Percentiles rank a stretch among this genome's conserved stretches.
phyloP scores from a whole-genome alignment of 2,329 filamentous ascomycete species.

The Stemphylium vesicarium region DNA sequence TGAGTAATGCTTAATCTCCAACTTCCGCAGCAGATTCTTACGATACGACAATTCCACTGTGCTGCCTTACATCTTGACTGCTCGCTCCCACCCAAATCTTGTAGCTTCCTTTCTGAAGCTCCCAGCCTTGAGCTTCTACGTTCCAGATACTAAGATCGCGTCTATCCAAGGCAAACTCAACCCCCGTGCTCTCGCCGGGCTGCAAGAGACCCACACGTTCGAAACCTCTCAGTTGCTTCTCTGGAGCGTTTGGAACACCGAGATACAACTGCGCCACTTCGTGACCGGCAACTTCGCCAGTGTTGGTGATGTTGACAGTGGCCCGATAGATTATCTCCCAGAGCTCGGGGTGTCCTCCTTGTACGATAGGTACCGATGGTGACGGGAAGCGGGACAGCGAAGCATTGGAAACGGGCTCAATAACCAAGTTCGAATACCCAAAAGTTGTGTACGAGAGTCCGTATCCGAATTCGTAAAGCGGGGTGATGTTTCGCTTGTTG shows the following conservation, averaged over 20 bases:
- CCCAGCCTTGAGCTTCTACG: constrained; percentile 76
- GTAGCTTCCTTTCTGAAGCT: constrained; percentile 48
- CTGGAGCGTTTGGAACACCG: constrained; percentile 65
- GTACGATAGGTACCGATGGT: constrained; percentile 25
- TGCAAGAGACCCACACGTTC: constrained; percentile 71
- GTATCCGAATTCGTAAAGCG: constrained; percentile 80
- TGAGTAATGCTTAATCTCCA: too few species aligned
- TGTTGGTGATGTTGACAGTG: constrained; percentile 72
- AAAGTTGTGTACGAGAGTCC: constrained; percentile 79
- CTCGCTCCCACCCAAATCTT: constrained; percentile 45
- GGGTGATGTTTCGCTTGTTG: constrained; percentile 66
- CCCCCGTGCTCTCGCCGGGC: constrained; percentile 68
- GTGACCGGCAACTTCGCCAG: constrained; percentile 66
- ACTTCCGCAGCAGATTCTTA: not conserved
- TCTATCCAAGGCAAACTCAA: constrained; percentile 71
- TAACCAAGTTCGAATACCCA: constrained; percentile 67
- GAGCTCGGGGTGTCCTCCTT: constrained; percentile 54
- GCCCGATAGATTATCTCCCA: constrained; percentile 73
- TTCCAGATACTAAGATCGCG: constrained; percentile 91
- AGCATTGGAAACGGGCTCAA: constrained; percentile 59
- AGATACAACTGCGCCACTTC: constrained; percentile 79
- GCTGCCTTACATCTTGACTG: constrained; percentile 42
- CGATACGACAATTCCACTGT: constrained; percentile 19
- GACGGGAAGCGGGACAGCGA: constrained; percentile 19
- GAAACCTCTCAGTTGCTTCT: constrained; percentile 74